Conservation (phyloP, 1,139 yeast species). For the Candida glucosophila region DNA sequence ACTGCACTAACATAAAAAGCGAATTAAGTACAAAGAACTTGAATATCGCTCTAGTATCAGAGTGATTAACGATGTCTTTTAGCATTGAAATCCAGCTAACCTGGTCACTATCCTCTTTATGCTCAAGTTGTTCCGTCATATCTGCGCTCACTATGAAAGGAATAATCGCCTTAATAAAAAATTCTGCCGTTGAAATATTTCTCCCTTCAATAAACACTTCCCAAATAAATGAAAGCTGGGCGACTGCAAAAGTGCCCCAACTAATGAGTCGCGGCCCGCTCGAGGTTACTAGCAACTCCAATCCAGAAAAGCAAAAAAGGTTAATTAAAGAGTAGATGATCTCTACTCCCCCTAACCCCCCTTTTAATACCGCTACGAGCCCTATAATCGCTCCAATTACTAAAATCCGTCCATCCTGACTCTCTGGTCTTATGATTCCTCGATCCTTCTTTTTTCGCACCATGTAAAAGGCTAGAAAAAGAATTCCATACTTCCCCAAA, state of each 20-base stretch:
- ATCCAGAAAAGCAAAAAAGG: no score
- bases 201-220: background rate
- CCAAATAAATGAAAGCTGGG: background rate
- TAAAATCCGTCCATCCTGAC: no score
- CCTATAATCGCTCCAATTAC: no score
- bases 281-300: no score
- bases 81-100: no score
- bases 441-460: background rate
- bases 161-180: slow-evolving; percentile 5
- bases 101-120: slow-evolving; percentile 2
- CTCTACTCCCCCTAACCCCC: background rate
- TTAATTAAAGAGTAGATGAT: background rate
- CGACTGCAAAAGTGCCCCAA: background rate
- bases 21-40: slow-evolving; percentile 79
- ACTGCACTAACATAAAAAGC: slow-evolving; percentile 88
- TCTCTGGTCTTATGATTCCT: background rate
- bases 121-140: no score
- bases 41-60: slow-evolving; percentile 83
- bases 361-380: no score
- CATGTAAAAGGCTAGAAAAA: no score
- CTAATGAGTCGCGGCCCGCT: background rate
- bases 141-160: slow-evolving; percentile 14
- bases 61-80: slow-evolving; percentile 42
- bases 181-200: background rate
- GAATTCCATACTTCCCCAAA: background rate